Evolutionary conservation across 208 protist genomes (phyloP).

Genomic region (Leishmania amazonensis): DNA sequence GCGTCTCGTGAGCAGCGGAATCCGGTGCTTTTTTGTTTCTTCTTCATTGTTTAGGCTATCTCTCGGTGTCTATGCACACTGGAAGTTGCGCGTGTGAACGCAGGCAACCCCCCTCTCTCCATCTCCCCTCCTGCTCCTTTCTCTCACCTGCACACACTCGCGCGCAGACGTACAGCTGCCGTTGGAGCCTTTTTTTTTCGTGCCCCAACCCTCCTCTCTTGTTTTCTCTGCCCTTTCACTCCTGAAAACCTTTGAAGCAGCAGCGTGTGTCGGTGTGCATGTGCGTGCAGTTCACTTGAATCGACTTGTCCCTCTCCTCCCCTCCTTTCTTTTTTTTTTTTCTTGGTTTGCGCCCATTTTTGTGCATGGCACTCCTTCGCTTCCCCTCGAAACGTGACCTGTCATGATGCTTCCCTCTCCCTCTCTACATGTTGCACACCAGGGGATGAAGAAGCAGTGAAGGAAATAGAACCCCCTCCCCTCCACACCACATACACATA

Average conservation of each 20-base stretch:
- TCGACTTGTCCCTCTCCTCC: neutral
- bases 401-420: neutral
- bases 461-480: neutral
- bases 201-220: neutral
- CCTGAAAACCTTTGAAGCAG: neutral
- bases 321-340: neutral
- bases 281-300: neutral
- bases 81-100: neutral
- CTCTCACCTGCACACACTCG: neutral
- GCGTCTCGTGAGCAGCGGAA: neutral
- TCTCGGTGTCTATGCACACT: neutral
- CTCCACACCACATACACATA: neutral
- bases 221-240: neutral
- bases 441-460: neutral
- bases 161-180: conserved; percentile 4
- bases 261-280: neutral
- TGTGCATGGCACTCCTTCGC: neutral
- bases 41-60: neutral
- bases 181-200: neutral
- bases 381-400: neutral
- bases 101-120: neutral
- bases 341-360: neutral
- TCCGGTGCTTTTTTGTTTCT: neutral
- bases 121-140: neutral
- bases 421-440: neutral